Base-by-base conservation (phyloP, 2,329 filamentous ascomycete species). In the Raffaelea albimanens region DNA sequence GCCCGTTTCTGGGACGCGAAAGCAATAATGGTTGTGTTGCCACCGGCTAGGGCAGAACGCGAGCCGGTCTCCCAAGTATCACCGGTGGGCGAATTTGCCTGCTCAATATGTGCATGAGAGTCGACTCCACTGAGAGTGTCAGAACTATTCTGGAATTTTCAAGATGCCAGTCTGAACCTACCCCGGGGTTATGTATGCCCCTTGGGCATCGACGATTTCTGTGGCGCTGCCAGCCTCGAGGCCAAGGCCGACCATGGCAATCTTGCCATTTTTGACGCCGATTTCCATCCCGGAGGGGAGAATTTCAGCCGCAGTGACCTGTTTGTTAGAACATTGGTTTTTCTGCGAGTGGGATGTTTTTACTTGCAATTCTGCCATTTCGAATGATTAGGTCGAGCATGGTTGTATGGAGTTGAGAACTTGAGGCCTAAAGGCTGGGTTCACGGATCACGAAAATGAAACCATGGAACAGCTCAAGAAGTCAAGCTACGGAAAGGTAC, bases 11-110 rank as follows among this genome's bases (percentile, higher is more conserved):
- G 76, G 3, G 69, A 67, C 0, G 75, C 77, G 56, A 82, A 81
- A 0, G 75, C 68, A 18, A 80, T 58, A 10, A 80, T 64, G 0
- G 77, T 79, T 0, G 77, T 81, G 14, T 71, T 80, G 19, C 76
- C 76, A 5, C 76, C 76, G 3, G 73, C 74, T 42, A 80, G 65
- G 2, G 76, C 76, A 22, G 67, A 72, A 5, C 75, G 66, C 0
- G 72, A 70, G 1, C 76, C 76, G 0, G 60, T 60, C 48, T 65
- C 62, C 50, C 56, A 66, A 7, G 52, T 65, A 53, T 67, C 64
- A 34, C 58, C 56, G 0, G 60, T 59, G 0, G 56, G 55, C 2
- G 58, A 54, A 46, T 59, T 59, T 41, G 59, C 58, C 51, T 67
- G 63, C 38, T 65, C 55, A 20, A 68, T 57, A 42, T 67, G 65